Conservation (phyloP, 1,284 basidiomycete genomes). For the Pseudozyma hubeiensis region DNA sequence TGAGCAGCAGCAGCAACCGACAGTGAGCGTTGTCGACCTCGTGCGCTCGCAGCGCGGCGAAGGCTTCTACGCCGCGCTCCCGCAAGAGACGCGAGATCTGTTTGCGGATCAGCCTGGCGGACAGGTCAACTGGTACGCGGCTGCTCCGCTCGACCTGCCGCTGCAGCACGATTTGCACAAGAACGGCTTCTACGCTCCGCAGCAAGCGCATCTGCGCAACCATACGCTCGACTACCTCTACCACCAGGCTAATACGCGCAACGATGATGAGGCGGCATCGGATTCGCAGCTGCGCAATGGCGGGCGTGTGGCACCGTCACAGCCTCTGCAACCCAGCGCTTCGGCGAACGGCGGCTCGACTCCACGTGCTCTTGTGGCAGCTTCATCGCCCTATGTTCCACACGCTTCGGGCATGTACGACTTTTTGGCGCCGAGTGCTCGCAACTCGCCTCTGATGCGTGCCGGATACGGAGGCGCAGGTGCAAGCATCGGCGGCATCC, state of each 20-base stretch:
- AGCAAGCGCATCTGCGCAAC: constrained; percentile 38
- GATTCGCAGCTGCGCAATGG: constrained; percentile 24
- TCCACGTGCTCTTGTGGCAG: constrained; percentile 28
- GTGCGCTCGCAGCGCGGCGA: constrained; percentile 49
- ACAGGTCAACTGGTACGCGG: constrained; percentile 58
- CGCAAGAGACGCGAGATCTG: constrained; percentile 45
- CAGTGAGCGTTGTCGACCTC: constrained; percentile 39
- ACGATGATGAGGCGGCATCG: constrained; percentile 9
- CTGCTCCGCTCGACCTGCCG: constrained; percentile 52
- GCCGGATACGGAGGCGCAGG: constrained; percentile 13
- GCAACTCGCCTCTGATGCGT: constrained; percentile 45
- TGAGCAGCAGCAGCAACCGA: constrained; percentile 19
- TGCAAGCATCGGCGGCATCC: constrained; percentile 6
- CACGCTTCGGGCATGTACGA: constrained; percentile 51
- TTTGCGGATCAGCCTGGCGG: constrained; percentile 55
- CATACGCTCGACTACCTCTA: constrained; percentile 54
- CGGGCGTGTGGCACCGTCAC: constrained; percentile 10
- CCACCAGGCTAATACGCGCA: constrained; percentile 26
- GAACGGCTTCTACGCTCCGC: constrained; percentile 46
- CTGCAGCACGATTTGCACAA: constrained; percentile 47
- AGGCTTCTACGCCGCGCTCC: constrained; percentile 51
- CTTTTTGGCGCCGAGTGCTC: constrained; percentile 44
- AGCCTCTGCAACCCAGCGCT: constrained; percentile 38
- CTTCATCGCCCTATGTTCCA: constrained; percentile 39
- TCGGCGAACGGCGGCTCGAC: constrained; percentile 42